Evolutionary conservation across 169 alveolate genomes (phyloP), one percentile per base, ranked within the genome.

Genomic region (Condylostoma magnum): DNA sequence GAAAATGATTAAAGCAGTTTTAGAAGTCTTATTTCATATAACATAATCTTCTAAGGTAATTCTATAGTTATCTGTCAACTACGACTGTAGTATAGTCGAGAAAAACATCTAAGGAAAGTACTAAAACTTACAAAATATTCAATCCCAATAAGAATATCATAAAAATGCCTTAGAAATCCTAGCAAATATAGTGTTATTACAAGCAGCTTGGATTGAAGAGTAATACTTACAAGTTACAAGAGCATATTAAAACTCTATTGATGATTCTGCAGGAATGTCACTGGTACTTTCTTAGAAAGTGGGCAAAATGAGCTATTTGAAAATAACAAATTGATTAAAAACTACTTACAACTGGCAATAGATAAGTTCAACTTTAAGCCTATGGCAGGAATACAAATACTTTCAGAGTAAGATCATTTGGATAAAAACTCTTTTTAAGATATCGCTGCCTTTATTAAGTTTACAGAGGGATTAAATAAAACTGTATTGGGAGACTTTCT

Each of bases 401-500:
- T 89, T 10, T 77, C 76, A 20, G 76, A 83, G n/a, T 66, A 78
- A 36, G 82, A 84, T 36, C 55, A 77, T 51, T 81, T 90, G 28
- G 50, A 74, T 34, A 78, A 76, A 33, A 71, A 86, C 48, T 80
- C 84, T 48, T 80, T 91, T 8, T 63, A 70, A 34, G 79, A 79
- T 25, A 90, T 94, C 30, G 86, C 87, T 0, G 63, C 79, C 30
- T 87, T 94, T 69, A 70, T 94, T 37, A 82, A 76, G 60, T 66
- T 82, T 47, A 90, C 92, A 43, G 73, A 91, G 20, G 65, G 80
- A 30, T 43, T 94, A 5, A 82, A 86, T 56, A 87, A 89, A 55
- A 87, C 93, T 30, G 66, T 76, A 22, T 74, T 94, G 10, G 98
- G 98, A 10, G 97, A 94, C 20, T 87, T 83, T 74, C 70, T 92